Conservation (phyloP, 352 stramenopile genomes). For the Peronosclerospora sorghi region DNA sequence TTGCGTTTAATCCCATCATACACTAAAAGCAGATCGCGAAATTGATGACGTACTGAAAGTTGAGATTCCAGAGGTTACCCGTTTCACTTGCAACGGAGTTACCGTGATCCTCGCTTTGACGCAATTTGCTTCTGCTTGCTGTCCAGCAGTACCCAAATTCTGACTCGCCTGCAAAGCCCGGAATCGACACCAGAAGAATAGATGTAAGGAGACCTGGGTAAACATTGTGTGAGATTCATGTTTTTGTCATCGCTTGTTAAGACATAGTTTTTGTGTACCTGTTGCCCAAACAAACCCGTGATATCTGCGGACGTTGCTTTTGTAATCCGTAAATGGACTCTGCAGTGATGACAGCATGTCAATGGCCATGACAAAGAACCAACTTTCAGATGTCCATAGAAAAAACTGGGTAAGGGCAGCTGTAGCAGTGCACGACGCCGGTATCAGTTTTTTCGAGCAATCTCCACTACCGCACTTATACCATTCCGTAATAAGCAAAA, state of each 20-base stretch:
- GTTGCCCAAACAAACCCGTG: slow-evolving; percentile 76
- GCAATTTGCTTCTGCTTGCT: slow-evolving; percentile 50
- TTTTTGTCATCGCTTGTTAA: neutral
- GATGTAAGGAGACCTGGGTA: slow-evolving; percentile 45
- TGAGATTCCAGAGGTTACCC: slow-evolving; percentile 73
- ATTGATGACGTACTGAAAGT: slow-evolving; percentile 50
- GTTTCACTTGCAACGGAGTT: slow-evolving; percentile 16
- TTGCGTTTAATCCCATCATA: neutral
- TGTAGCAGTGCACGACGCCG: slow-evolving; percentile 43
- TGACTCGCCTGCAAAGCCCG: slow-evolving; percentile 54
- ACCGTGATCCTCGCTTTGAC: slow-evolving; percentile 10
- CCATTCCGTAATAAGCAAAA: slow-evolving; percentile 67
- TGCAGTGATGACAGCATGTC: slow-evolving; percentile 78
- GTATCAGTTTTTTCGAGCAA: slow-evolving; percentile 26
- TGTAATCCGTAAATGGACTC: slow-evolving; percentile 85
- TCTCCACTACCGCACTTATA: slow-evolving; percentile 59
- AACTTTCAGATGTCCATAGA: slow-evolving; percentile 79
- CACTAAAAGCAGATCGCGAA: neutral
- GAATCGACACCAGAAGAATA: slow-evolving; percentile 61
- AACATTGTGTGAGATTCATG: slow-evolving; percentile 3
- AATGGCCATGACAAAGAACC: slow-evolving; percentile 85
- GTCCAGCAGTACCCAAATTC: slow-evolving; percentile 84
- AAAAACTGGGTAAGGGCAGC: slow-evolving; percentile 80
- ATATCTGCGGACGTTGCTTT: slow-evolving; percentile 73
- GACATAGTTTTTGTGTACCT: slow-evolving; percentile 17